A percentile compares a stretch with the other conserved stretches of the same genome.
phyloP scores from a whole-genome alignment of 352 stramenopile genomes.

The Globisporangium cylindrosporum region DNA sequence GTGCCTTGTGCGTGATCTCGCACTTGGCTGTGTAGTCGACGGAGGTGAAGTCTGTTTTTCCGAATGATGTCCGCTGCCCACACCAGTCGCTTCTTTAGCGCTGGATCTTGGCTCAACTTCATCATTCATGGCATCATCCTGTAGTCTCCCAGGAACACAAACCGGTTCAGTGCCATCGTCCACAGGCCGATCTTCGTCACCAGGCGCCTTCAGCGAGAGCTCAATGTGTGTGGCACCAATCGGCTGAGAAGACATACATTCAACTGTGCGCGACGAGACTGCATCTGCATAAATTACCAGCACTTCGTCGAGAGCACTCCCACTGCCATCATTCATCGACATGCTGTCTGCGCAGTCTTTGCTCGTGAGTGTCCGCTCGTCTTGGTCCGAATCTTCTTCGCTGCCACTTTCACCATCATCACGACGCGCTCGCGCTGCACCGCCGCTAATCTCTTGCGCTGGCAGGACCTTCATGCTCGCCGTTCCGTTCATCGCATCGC shows the following conservation, averaged over 20 bases:
- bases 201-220: neutral
- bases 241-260: neutral
- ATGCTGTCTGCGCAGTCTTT: neutral
- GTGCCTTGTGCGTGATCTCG: neutral
- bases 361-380: neutral
- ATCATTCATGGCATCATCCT: neutral
- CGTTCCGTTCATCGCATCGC: neutral
- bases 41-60: neutral
- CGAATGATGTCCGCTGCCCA: neutral
- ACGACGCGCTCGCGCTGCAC: neutral
- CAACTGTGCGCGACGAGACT: neutral
- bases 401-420: neutral
- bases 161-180: neutral
- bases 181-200: neutral
- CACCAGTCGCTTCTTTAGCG: too few species aligned
- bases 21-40: neutral
- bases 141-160: neutral
- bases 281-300: neutral
- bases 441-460: neutral
- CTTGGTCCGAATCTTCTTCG: neutral
- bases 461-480: conserved; percentile 2
- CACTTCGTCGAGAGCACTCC: neutral
- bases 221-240: neutral
- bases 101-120: neutral
- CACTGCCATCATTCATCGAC: neutral